Conservation (phyloP, 192 early-diverging fungal genomes). For the Spizellomyces sp. region DNA sequence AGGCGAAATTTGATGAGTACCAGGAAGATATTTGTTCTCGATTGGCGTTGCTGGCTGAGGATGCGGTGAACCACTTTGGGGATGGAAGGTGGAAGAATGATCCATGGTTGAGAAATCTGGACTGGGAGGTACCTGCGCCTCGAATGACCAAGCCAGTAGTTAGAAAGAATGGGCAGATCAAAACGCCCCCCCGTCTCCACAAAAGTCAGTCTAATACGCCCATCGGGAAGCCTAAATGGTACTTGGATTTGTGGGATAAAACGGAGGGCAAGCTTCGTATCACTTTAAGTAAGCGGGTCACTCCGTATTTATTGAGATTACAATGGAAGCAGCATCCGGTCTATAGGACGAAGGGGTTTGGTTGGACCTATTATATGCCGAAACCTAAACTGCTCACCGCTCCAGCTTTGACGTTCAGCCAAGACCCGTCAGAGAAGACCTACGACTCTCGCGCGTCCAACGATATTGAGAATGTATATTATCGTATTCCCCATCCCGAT, state of each 20-base stretch:
- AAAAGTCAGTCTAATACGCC: conserved; percentile 44
- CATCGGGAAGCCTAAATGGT: conserved; percentile 63
- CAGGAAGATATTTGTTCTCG: conserved; percentile 55
- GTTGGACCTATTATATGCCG: conserved; percentile 81
- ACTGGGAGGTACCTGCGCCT: conserved; percentile 53
- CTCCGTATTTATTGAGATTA: conserved; percentile 81
- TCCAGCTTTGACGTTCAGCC: conserved; percentile 33
- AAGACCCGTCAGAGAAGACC: conserved; percentile 44
- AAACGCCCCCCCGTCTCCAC: conserved; percentile 51
- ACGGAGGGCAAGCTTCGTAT: conserved; percentile 63
- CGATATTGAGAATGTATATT: conserved; percentile 48
- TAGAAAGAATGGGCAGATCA: conserved; percentile 27
- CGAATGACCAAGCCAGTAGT: conserved; percentile 39
- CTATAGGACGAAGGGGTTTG: conserved; percentile 62
- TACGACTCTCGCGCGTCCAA: conserved; percentile 45
- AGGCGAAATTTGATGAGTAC: conserved; percentile 54
- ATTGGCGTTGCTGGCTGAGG: conserved; percentile 49
- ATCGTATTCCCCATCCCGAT: conserved; percentile 83
- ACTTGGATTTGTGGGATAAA: conserved; percentile 72
- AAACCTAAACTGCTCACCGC: background rate
- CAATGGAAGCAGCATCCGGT: conserved; percentile 84
- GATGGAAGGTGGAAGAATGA: conserved; percentile 46
- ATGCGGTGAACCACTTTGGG: conserved; percentile 20
- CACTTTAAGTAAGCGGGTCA: conserved; percentile 67
- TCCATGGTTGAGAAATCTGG: conserved; percentile 81